Base-by-base conservation (phyloP, 768 basidiomycete species). In the Pleurotus tuoliensis region DNA sequence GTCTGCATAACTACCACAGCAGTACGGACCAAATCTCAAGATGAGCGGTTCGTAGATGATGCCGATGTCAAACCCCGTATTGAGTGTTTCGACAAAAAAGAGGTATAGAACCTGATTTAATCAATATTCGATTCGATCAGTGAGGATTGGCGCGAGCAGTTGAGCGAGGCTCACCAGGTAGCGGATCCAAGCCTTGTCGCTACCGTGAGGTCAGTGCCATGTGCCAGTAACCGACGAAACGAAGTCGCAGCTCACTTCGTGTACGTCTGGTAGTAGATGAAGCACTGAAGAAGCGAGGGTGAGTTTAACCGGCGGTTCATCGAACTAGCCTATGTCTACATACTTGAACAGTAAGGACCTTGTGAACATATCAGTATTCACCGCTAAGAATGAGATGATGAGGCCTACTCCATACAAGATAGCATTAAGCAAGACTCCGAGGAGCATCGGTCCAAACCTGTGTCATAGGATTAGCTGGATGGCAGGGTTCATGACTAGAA, bases 371-470 rank as follows among this genome's bases (percentile, higher is more conserved):
- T 16, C 39, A 41, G 27, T 47, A 48, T 43, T 3, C 13, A 44
- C 9, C 24, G 22, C 27, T 54, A 44, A 25, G 39, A 6, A 27
- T n/a, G 40, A 11, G 39, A 22, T 24, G 11, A 18, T 7, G 16
- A 8, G 9, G 63, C 65, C n/a, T 59, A 69, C 71, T 50, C 71
- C 72, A 55, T 70, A 74, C 22, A 74, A 55, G 12, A 72, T 69
- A 47, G 66, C 62, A 54, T 73, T 72, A 4, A 73, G 50, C 50
- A 70, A 68, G 22, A 65, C 65, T 9, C 73, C 71, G 48, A 69
- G 64, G 39, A 69, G 61, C 64, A 69, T 66, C 9, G 68, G 68
- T 27, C 68, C 68, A 52, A 67, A 67, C 45, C 68, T 69, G 34
- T 27, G 20, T 8, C 41, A 44, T 44, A 22, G 30, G 30, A 15